Base-by-base conservation (phyloP, 1,139 yeast genomes). In the Debaryomyces udenii region DNA sequence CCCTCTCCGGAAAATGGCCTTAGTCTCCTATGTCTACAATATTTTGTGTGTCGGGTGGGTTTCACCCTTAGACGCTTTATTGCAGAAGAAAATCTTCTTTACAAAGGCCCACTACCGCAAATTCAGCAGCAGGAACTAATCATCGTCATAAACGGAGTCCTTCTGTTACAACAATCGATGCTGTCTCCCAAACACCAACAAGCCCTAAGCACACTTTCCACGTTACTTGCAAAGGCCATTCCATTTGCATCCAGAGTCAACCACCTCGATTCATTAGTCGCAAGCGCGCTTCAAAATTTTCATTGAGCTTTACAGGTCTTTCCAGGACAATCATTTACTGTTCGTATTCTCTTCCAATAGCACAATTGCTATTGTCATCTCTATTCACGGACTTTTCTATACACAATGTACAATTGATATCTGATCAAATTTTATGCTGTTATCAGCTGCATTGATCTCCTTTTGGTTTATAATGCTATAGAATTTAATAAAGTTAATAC, bases 31-130 rank as follows among this genome's bases (percentile, higher is more conserved):
- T 54, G 66, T 17, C 53, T 59, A 16, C 44, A 53, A 15, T 64
- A 48, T 39, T 60, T 70, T 20, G 46, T 63, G 3, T 49, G 60
- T 9, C 48, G 78, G 22, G 55, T 62, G 27, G 59, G 70, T 3
- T 66, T 70, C 45, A 48, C 66, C 10, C 47, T 72, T 17, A 53
- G 76, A 37, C 50, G 75, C 40, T 61, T 66, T 35, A 53, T 70
- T 14, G 68, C 67, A 34, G 75, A 70, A 40, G 55, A 54, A 37
- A 55, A 50, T 43, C 57, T 70, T 24, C 47, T 61, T 10, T 53
- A 54, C 35, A 55, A 52, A 33, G 55, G 63, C 35, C 77, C 78
- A 2, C 48, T 70, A 11, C 61, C 72, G n/a, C 58, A 57, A 37
- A 51, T 69, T 7, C 76, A 70, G 45, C 61, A 60, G 39, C 57